Evolutionary conservation across 2,329 filamentous ascomycete genomes (phyloP), one percentile per base, ranked within the genome.

Genomic region (Geosmithia flava): DNA sequence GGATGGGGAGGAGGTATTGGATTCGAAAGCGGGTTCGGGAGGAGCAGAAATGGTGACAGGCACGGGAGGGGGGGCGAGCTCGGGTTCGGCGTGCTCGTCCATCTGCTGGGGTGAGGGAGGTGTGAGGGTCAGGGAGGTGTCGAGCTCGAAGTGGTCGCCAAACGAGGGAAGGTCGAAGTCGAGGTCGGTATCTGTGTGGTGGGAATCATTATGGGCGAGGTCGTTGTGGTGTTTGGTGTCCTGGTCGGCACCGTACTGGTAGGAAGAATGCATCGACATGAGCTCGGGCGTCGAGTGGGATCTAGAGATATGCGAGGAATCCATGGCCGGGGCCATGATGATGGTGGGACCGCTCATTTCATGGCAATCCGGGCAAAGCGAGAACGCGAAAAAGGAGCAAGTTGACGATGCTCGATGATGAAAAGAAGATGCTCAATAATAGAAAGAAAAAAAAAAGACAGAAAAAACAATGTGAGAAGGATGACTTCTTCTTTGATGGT

Each of bases 111-210:
- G 33, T 5, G 33, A 37, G 33, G 33, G 33, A 16, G 33, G 33
- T 16, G 33, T 37, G 33, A 37, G 56, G 43, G 64, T 68, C 27
- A 75, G 59, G 17, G 66, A 68, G 4, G 68, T 68, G 54, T 75
- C 68, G 56, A 78, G 65, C 42, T 72, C 63, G 53, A 69, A 63
- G 53, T 68, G 68, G 54, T 72, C 66, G 52, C 76, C 70, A 59
- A 80, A 73, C 1, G 71, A 70, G 39, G 74, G 70, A 33, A 80
- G 61, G 50, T 76, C 72, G 58, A 77, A 76, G 50, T 37, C 55
- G 62, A 41, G 65, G 23, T 27, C 23, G 23, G 23, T 27, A 27
- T 27, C 64, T 17, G 13, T 20, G 33, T 47, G 66, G 54, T 13
- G 11, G 33, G 33, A 11, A 16, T 13, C 33, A 16, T 37, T 11